Percentiles rank a stretch among this genome's conserved stretches.
Evolutionary conservation across 805 yeast genomes (phyloP).

Genomic region (Myxozyma vanderwaltii): DNA sequence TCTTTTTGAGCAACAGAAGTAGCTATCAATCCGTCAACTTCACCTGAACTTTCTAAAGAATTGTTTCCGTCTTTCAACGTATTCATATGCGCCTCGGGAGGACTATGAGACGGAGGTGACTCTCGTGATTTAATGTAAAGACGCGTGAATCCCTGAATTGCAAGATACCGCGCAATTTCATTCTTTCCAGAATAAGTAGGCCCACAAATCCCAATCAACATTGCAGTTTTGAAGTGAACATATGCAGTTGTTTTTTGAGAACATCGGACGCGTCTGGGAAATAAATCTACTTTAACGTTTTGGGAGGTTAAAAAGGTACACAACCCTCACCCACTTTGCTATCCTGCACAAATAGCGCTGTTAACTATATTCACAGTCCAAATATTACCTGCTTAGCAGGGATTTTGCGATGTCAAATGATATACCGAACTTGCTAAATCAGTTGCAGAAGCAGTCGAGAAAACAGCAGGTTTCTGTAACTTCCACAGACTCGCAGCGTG

Average conservation of each 20-base stretch:
- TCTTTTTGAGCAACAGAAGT: not conserved
- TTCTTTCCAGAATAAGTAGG: conserved; percentile 66
- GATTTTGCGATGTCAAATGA: not conserved
- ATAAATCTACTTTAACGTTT: not conserved
- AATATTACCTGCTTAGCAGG: too few species aligned
- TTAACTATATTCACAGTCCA: not conserved
- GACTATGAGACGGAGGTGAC: conserved; percentile 3
- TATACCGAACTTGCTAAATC: not conserved
- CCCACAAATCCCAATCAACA: conserved; percentile 79
- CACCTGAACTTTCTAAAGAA: too few species aligned
- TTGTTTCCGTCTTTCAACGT: too few species aligned
- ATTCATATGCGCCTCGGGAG: conserved; percentile 12
- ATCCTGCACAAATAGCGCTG: not conserved
- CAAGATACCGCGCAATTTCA: conserved; percentile 61
- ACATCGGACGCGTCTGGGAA: not conserved
- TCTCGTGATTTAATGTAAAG: conserved; percentile 12
- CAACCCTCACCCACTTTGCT: not conserved
- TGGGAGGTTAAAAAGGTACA: not conserved
- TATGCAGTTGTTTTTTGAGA: not conserved
- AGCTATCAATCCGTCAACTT: too few species aligned
- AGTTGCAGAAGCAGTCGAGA: not conserved
- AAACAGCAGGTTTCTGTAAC: not conserved
- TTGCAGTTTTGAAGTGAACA: conserved; percentile 36
- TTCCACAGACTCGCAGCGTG: not conserved
- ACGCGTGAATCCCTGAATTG: conserved; percentile 38